Evolutionary conservation across 306 rosid species (phyloP).

Genomic region (Trichosanthes truncata): DNA sequence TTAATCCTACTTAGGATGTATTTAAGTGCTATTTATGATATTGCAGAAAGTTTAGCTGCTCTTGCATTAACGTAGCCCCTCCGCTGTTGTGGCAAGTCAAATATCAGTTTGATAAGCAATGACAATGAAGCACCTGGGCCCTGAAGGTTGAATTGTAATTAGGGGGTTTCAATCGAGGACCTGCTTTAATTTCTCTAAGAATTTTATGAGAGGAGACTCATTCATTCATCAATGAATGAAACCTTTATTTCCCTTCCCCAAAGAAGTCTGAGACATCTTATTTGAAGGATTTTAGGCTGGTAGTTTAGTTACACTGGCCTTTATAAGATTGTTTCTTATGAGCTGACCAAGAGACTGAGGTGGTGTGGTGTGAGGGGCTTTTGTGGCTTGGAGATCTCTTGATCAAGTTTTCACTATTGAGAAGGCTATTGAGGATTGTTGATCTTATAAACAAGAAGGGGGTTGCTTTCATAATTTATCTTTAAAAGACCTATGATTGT

Average conservation of each 20-base stretch:
- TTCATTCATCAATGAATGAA: background rate
- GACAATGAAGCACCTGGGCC: background rate
- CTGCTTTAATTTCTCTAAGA: background rate
- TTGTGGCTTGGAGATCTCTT: background rate
- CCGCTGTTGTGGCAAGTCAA: background rate
- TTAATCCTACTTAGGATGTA: background rate
- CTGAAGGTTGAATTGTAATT: background rate
- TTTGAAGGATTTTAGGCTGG: background rate
- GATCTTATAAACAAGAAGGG: background rate
- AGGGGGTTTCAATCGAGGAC: background rate
- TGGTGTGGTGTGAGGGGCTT: background rate
- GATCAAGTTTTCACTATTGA: background rate
- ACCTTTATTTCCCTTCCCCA: background rate
- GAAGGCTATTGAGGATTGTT: background rate
- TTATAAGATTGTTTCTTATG: background rate
- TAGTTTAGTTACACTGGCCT: background rate
- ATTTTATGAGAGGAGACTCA: background rate
- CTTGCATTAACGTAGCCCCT: background rate
- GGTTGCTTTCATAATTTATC: background rate
- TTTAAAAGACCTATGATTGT: background rate
- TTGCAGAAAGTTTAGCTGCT: background rate
- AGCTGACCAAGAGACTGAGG: background rate
- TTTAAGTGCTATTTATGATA: background rate
- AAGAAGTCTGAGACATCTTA: background rate
- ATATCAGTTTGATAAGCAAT: background rate